Evolutionary conservation across 2,329 filamentous ascomycete species (phyloP), one percentile per base, ranked within the genome.

Genomic region (Bertia moriformis): DNA sequence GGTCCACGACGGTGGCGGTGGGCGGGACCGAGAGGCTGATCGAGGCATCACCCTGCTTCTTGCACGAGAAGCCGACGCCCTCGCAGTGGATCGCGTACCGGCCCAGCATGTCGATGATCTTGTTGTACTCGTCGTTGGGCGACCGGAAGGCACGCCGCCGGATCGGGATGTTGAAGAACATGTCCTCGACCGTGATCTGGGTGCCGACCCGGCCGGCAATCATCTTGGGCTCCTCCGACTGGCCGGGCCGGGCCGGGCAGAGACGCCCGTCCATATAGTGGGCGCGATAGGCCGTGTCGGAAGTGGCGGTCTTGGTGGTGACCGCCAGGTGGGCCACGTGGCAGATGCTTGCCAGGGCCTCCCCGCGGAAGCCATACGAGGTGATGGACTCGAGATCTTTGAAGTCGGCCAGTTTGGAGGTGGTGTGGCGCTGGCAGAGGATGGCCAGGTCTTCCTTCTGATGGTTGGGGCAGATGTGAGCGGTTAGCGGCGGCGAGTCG

Each of bases 301-400:
- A 93, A 35, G 86, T 78, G 42, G 82, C 81, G 1, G 88, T 96
- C 56, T 87, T 93, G 4, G 91, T 98, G 1, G 88, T 95, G 33
- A 98, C 86, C 3, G 81, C 86, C 17, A 98, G 69, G 62, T 98
- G 91, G 22, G 91, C 89, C 49, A 98, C 95, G 55, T 98, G 91
- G 53, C 89, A 96, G 56, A 98, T 98, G 59, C 91, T 96, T 13
- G 91, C 91, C 40, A 98, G 63, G 3, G 91, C 91, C 60, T 98
- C 91, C 40, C 91, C 91, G 39, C 91, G 82, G 53, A 98, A 98
- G n/a, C 91, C 91, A 57, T 98, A 98, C 1, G 91, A 96, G 38
- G 78, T 80, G 46, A 98, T 96, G 3, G 79, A 83, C 29, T 76
- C 76, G 37, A 98, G 66, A 55, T 98, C 91, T 56, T 96, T 89